Conservation (phyloP, 1,139 yeast genomes). For the Suhomyces bribrorum region DNA sequence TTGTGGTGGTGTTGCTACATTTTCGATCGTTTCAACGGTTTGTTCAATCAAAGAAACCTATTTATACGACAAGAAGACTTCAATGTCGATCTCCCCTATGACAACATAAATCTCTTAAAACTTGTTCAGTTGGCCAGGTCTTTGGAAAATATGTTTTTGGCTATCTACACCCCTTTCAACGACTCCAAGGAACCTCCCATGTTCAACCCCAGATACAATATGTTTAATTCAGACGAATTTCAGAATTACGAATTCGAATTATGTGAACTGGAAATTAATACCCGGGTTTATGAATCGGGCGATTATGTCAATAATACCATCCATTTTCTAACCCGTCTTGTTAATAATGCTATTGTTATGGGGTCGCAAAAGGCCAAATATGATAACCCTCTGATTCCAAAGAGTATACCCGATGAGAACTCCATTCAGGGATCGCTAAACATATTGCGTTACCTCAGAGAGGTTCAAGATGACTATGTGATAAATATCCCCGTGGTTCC, state of each 20-base stretch:
- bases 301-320: conserved; percentile 22
- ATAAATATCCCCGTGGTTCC: conserved; percentile 31
- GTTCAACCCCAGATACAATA: conserved; percentile 17
- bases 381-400: conserved; percentile 26
- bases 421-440: conserved; percentile 29
- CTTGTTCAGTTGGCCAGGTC: conserved; percentile 30
- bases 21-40: conserved; percentile 38
- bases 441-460: conserved; percentile 27
- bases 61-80: conserved; percentile 38
- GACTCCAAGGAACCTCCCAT: conserved; percentile 11
- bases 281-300: conserved; percentile 8
- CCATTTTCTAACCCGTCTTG: conserved; percentile 28
- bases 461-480: conserved; percentile 22
- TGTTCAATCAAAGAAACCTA: conserved; percentile 39
- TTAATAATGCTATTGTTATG: conserved; percentile 30
- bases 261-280: conserved; percentile 23
- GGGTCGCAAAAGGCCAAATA: conserved; percentile 30
- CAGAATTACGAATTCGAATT: conserved; percentile 28
- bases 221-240: conserved; percentile 30
- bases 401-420: conserved; percentile 24
- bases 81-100: conserved; percentile 29
- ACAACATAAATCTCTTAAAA: conserved; percentile 25
- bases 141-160: conserved; percentile 33
- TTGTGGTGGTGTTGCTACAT: conserved; percentile 42
- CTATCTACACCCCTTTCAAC: conserved; percentile 33